Conservation (phyloP, 768 basidiomycete species). For the Tricholoma hemisulphureum region DNA sequence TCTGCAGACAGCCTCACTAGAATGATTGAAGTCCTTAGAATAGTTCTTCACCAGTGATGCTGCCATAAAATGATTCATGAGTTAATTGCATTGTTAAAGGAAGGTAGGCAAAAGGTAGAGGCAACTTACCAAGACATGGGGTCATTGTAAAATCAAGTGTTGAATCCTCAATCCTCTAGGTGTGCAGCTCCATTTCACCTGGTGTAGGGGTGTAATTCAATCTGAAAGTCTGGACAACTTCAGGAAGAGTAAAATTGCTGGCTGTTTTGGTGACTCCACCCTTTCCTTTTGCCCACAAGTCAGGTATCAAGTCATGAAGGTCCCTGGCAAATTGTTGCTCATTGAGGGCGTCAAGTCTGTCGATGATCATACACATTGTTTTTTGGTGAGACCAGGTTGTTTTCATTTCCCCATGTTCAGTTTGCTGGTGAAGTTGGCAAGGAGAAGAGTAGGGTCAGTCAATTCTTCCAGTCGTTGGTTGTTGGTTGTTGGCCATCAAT, state of each 20-base stretch:
- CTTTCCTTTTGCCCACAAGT: constrained; percentile 1
- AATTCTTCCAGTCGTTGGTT: too few relatives aligned
- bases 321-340: not conserved
- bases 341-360: constrained; percentile 1
- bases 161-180: constrained; percentile 1
- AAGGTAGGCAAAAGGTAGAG: too few relatives aligned
- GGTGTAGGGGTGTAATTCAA: not conserved
- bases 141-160: constrained; percentile 1
- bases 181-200: not conserved
- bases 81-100: not conserved
- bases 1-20: constrained; percentile 1
- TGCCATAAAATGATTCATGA: not conserved
- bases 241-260: not conserved
- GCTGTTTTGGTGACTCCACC: constrained; percentile 1
- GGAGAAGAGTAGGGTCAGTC: not conserved
- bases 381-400: constrained; percentile 1
- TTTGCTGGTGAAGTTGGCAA: not conserved
- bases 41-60: not conserved
- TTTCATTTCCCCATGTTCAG: constrained; percentile 1
- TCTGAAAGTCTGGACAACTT: not conserved
- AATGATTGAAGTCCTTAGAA: not conserved
- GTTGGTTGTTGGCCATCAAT: too few relatives aligned
- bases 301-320: not conserved
- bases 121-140: constrained; percentile 1
- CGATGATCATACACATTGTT: not conserved